Evolutionary conservation across 192 early-diverging fungal genomes (phyloP).

Genomic region (Backusella circina): DNA sequence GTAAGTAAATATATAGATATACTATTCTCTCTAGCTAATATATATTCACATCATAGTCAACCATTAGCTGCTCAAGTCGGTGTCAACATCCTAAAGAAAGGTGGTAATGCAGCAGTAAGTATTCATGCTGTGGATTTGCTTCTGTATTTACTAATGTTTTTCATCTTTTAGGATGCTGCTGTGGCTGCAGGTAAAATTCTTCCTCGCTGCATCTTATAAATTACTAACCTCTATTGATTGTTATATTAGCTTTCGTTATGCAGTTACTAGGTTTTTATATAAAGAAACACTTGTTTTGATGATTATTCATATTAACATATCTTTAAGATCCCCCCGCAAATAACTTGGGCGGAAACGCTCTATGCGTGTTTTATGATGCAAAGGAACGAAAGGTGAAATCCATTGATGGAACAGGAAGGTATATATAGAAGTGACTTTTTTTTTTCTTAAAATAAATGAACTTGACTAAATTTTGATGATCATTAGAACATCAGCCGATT

Average conservation of each 20-base stretch:
- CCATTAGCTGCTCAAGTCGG: conserved; percentile 69
- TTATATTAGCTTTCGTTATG: conserved; percentile 52
- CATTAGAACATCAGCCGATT: conserved; percentile 43
- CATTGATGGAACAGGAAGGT: conserved; percentile 60
- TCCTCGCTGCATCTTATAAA: neutral
- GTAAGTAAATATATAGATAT: conserved; percentile 9
- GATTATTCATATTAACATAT: neutral
- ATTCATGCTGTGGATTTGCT: neutral
- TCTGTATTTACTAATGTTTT: neutral
- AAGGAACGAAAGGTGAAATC: conserved; percentile 48
- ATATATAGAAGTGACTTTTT: neutral
- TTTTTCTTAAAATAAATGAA: neutral
- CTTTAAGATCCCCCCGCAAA: conserved; percentile 64
- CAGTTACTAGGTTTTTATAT: conserved; percentile 54
- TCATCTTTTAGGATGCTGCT: conserved; percentile 47
- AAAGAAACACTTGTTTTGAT: conserved; percentile 26
- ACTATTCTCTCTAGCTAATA: neutral
- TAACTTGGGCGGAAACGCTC: conserved; percentile 76
- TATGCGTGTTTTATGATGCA: conserved; percentile 74
- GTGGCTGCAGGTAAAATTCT: conserved; percentile 41
- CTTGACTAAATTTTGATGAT: conserved; percentile 11
- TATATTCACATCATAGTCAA: conserved; percentile 42
- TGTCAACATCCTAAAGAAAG: conserved; percentile 54
- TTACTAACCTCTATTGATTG: conserved; percentile 2
- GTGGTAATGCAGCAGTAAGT: conserved; percentile 74